Percentiles rank a stretch among this genome's conserved stretches.
Conservation (phyloP, 805 yeast genomes). For the Vanderwaltozyma yarrowii region DNA sequence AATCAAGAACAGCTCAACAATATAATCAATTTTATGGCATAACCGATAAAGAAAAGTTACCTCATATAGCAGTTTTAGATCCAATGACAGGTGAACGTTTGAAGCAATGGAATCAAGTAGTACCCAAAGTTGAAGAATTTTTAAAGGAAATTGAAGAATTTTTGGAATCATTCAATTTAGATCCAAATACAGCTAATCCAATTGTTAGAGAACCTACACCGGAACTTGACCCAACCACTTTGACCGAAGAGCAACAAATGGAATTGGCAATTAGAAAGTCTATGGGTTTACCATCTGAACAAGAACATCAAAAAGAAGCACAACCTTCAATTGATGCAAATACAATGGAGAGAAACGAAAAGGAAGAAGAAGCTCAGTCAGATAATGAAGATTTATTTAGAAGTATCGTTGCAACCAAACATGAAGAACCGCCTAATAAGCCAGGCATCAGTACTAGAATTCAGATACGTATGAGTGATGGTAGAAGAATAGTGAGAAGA, state of each 20-base stretch:
- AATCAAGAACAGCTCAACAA: constrained; percentile 61
- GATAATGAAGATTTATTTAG: constrained; percentile 36
- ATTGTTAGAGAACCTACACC: constrained; percentile 46
- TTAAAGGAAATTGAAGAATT: constrained; percentile 61
- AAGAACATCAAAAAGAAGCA: constrained; percentile 13
- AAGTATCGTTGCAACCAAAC: constrained; percentile 39
- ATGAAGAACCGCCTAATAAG: constrained; percentile 51
- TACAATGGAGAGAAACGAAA: background rate
- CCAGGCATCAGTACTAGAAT: constrained; percentile 59
- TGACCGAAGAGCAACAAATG: constrained; percentile 79
- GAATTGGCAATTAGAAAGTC: constrained; percentile 66
- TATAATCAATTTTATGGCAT: constrained; percentile 68
- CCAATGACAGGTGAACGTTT: constrained; percentile 94
- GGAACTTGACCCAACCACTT: constrained; percentile 48
- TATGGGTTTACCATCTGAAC: constrained; percentile 29
- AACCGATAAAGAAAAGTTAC: constrained; percentile 39
- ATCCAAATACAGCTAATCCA: constrained; percentile 57
- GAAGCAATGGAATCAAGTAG: constrained; percentile 57
- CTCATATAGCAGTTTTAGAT: constrained; percentile 87
- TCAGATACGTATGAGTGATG: constrained; percentile 82
- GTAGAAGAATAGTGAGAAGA: constrained; percentile 68
- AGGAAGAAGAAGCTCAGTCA: constrained; percentile 3
- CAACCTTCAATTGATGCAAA: constrained; percentile 1
- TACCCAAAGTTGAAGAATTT: constrained; percentile 53
- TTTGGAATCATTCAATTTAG: constrained; percentile 51